phyloP scores from a whole-genome alignment of 2,329 filamentous ascomycete genomes.

The Harringtonia lauricola region DNA sequence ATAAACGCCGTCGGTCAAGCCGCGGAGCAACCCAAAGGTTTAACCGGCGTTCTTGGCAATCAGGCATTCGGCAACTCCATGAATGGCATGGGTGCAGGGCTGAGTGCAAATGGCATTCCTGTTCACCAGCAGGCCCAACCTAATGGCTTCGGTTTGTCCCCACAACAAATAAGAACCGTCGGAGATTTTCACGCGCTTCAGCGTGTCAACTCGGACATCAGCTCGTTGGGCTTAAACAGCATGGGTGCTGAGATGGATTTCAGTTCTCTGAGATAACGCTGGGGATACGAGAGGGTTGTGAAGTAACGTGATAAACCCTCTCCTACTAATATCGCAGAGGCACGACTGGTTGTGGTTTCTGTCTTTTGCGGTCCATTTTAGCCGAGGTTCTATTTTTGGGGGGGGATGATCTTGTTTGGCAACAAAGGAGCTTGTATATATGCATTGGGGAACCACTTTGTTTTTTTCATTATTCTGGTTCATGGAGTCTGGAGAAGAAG shows the following conservation, averaged over 20 bases:
- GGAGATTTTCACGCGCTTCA: constrained; percentile 40
- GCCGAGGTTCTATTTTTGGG: too few species aligned
- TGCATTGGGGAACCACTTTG: too few species aligned
- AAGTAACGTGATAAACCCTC: too few species aligned
- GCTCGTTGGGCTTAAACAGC: constrained; percentile 22
- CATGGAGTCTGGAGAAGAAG: too few species aligned
- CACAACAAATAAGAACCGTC: constrained; percentile 30
- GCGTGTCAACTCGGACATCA: constrained; percentile 29
- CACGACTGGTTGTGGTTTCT: too few species aligned
- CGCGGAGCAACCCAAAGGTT: constrained; percentile 3
- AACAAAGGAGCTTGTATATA: too few species aligned
- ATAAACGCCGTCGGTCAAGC: not conserved
- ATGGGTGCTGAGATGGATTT: constrained; percentile 29
- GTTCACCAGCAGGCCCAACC: constrained; percentile 24
- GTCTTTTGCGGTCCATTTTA: too few species aligned
- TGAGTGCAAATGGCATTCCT: constrained; percentile 16
- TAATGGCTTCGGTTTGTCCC: constrained; percentile 27
- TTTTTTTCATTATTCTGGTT: too few species aligned
- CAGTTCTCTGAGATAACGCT: constrained; percentile 25
- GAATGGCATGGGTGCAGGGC: constrained; percentile 12
- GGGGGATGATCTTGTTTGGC: too few species aligned
- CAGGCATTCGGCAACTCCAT: constrained; percentile 10
- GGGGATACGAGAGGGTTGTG: not conserved
- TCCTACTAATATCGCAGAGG: too few species aligned
- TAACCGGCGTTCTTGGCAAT: not conserved